A percentile compares a stretch with the other conserved stretches of the same genome.
Conservation (phyloP, 805 yeast genomes). For the Lachancea lanzarotensis region DNA sequence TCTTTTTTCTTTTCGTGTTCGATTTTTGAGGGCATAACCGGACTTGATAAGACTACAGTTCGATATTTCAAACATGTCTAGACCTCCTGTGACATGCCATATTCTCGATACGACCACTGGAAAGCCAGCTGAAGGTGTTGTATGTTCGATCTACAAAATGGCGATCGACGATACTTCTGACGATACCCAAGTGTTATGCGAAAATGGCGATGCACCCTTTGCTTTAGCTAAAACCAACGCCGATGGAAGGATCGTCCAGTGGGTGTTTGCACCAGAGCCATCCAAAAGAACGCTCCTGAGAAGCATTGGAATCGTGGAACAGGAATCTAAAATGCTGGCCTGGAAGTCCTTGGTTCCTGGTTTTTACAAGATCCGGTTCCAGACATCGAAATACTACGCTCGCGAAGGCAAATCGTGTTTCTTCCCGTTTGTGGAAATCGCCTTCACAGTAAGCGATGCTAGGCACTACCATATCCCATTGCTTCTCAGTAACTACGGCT, state of each 20-base stretch:
- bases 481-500: constrained; percentile 76
- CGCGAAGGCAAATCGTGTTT: constrained; percentile 45
- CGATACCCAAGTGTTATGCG: neutral
- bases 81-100: constrained; percentile 76
- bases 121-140: constrained; percentile 71
- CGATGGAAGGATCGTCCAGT: constrained; percentile 73
- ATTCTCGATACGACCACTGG: constrained; percentile 81
- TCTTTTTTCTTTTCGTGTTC: no score
- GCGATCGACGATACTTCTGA: constrained; percentile 13
- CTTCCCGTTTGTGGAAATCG: constrained; percentile 83
- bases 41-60: no score
- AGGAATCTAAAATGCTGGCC: constrained; percentile 11
- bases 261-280: constrained; percentile 46
- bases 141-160: constrained; percentile 48
- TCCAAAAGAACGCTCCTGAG: constrained; percentile 12
- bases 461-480: constrained; percentile 87
- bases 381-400: constrained; percentile 60
- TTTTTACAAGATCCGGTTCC: constrained; percentile 67
- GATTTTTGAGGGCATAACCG: no score
- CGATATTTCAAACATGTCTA: constrained; percentile 1
- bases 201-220: constrained; percentile 38
- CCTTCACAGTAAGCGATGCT: constrained; percentile 58
- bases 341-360: constrained; percentile 55
- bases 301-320: constrained; percentile 30
- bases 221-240: constrained; percentile 64